Evolutionary conservation across 2,329 filamentous ascomycete species (phyloP), one percentile per base, ranked within the genome.

Genomic region (Neofusicoccum cordaticola): DNA sequence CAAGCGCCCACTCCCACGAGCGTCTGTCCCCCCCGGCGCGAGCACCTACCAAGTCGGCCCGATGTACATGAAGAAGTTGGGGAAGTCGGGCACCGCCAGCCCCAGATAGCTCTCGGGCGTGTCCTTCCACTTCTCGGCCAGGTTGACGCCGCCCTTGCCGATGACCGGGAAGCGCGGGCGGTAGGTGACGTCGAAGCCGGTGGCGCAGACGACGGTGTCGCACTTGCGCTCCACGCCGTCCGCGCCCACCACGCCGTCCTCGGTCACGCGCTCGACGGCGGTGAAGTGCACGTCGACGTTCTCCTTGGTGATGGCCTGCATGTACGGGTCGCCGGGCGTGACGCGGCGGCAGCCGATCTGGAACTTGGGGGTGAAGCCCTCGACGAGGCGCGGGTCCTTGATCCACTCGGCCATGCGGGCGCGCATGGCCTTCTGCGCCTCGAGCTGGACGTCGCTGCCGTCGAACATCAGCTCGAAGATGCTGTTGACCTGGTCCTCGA

Each of bases 221-320:
- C 75, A 73, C 60, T 78, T 73, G 34, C 77, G 71, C 70, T 80
- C 77, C 1, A 71, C 66, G 8, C 80, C 80, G 56, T 83, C 77
- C 5, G 69, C 74, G 11, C 80, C 80, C 0, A 82, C 73, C 0
- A 82, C 76, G 1, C 81, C 81, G 3, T 79, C 77, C 66, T 80
- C 76, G 0, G 81, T 83, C 64, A 82, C 78, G 34, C 76, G 74
- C 13, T 72, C 72, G 2, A 83, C 81, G 1, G 78, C 73, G 1
- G 81, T 80, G 68, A 83, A 84, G 67, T 83, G 80, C 0, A 84
- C 81, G 67, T 83, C 79, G 1, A 84, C 80, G 60, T 84, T 84
- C 7, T 75, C 72, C 62, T 83, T 75, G 65, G 83, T 80, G 50
- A 84, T 80, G 1, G 82, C 82, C 48, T 75, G 67, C 78, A 84